phyloP scores from a whole-genome alignment of 306 rosid species.

The Biancaea sappan region DNA sequence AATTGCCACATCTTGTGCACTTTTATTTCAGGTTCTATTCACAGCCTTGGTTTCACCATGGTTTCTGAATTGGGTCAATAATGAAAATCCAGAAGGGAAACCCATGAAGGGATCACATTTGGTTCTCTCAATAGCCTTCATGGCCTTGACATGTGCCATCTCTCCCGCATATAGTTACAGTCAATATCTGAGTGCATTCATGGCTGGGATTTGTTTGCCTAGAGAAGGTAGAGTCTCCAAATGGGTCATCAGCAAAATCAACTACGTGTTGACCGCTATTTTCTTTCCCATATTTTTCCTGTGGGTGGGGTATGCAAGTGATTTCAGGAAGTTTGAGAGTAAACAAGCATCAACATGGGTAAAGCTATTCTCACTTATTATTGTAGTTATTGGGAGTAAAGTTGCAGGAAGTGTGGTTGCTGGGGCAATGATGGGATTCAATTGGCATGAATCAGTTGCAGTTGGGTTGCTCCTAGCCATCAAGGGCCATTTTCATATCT shows the following conservation, averaged over 20 bases:
- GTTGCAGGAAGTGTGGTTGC: slow-evolving; percentile 66
- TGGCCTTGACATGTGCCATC: slow-evolving; percentile 60
- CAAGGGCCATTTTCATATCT: slow-evolving; percentile 93
- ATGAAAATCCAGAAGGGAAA: slow-evolving; percentile 92
- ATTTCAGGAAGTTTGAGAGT: slow-evolving; percentile 43
- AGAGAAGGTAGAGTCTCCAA: slow-evolving; percentile 85
- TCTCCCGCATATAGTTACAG: slow-evolving; percentile 62
- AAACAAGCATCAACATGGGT: slow-evolving; percentile 53
- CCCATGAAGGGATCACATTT: slow-evolving; percentile 86
- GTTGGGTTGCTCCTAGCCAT: slow-evolving; percentile 77
- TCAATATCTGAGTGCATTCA: slow-evolving; percentile 77
- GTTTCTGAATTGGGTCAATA: slow-evolving; percentile 83
- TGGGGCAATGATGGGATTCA: slow-evolving; percentile 73
- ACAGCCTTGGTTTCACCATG: slow-evolving; percentile 69
- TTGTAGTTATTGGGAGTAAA: slow-evolving; percentile 57
- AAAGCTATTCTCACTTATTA: slow-evolving; percentile 43
- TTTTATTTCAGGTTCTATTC: slow-evolving; percentile 50
- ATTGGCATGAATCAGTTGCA: slow-evolving; percentile 85
- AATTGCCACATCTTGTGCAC: slow-evolving; percentile 37
- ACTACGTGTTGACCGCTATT: slow-evolving; percentile 62
- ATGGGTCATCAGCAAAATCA: slow-evolving; percentile 78
- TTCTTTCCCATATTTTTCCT: slow-evolving; percentile 87
- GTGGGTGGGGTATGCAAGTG: slow-evolving; percentile 91
- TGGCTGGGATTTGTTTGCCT: slow-evolving; percentile 84
- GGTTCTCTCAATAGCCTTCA: slow-evolving; percentile 78